Base-by-base conservation (phyloP, 495 filamentous ascomycete species). In the Lineolata rhizophorae region DNA sequence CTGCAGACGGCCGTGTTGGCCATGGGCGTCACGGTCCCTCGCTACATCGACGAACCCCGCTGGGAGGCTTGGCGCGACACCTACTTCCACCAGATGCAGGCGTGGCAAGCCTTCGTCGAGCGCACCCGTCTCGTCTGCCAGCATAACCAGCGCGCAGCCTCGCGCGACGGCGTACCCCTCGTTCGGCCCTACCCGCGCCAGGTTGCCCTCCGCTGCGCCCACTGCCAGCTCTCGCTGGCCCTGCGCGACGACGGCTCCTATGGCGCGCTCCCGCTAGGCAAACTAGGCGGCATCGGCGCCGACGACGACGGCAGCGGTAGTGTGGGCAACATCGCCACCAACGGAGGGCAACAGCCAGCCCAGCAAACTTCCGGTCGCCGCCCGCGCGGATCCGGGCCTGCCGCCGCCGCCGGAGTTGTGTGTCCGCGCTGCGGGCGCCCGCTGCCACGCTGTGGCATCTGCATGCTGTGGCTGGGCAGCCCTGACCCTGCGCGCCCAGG, bases 401-500 rank as follows among this genome's bases (percentile, higher is more conserved):
- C 61, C 6, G 67, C 64, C 2, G 57, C 58, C 35, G 54, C 59
- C 4, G 65, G 68, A 1, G 58, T 70, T 29, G 58, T 76, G 26
- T 97, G 87, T 44, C 81, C 80, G 0, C 68, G 68, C 40, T 97
- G 90, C 55, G 81, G 76, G 19, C 65, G 77, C 11, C 80, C 84
- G 38, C 70, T 95, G 48, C 81, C 82, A 3, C 68, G 90, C 4
- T 97, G 87, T 45, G 77, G 76, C 1, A 65, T 95, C 5, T 97
- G 87, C 50, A 67, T 79, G 36, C 61, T 82, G 42, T 75, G 77
- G 56, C 68, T 95, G 0, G 90, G 90, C 2, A 67, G 72, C 29
- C 75, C 77, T 35, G 65, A 82, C 39, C 69, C 68, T n/a, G 60
- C 64, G 43, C 60, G 62, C 21, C 60, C 59, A 10, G 67, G 71